Conservation (phyloP, 495 filamentous ascomycete genomes). For the Talaromyces borbonicus region DNA sequence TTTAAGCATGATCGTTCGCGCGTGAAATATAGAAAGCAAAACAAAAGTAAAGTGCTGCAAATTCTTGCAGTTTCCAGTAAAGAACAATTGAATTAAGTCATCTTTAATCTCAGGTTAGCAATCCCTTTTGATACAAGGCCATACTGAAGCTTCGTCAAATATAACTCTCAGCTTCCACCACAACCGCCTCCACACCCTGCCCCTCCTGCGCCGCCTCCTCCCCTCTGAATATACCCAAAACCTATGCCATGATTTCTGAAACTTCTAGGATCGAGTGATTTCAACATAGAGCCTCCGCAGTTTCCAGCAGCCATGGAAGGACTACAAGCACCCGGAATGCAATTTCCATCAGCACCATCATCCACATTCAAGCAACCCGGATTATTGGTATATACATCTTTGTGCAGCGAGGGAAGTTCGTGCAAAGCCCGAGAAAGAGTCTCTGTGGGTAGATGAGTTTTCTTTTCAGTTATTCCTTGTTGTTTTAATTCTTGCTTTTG, state of each 20-base stretch:
- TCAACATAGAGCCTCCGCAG: constrained; percentile 28
- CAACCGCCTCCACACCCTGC: constrained; percentile 11
- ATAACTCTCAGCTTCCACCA: no score
- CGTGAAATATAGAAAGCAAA: no score
- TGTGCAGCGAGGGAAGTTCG: not conserved
- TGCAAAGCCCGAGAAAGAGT: not conserved
- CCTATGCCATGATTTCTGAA: not conserved
- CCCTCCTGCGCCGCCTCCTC: not conserved
- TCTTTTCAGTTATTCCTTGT: not conserved
- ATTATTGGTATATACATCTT: not conserved
- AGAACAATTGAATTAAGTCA: no score
- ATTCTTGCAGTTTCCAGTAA: no score
- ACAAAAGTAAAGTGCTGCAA: no score
- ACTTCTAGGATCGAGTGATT: not conserved
- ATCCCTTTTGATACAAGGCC: no score
- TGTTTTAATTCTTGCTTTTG: not conserved
- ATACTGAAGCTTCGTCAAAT: no score
- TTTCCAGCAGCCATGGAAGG: constrained; percentile 45
- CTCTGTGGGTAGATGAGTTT: not conserved
- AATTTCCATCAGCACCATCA: constrained; percentile 32
- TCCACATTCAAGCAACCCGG: constrained; percentile 20
- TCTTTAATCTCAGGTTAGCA: no score
- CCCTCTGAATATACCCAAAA: not conserved
- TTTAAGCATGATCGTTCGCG: no score
- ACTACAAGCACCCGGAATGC: constrained; percentile 40